Percentiles rank a stretch among this genome's conserved stretches.
Conservation (phyloP, 1,284 basidiomycete species). For the Cryptococcus jaspeensis region DNA sequence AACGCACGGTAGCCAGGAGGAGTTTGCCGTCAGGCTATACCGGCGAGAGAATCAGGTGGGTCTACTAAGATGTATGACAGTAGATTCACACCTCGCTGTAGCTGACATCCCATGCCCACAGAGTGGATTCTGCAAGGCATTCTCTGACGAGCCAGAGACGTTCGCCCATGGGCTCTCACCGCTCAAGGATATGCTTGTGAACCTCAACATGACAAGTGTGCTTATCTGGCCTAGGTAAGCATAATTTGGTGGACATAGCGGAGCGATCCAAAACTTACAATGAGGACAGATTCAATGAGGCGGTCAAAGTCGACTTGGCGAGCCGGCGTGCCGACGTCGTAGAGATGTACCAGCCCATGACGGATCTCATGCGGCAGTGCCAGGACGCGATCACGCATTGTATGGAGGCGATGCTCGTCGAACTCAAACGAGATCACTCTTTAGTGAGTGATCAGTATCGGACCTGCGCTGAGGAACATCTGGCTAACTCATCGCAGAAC, state of each 20-base stretch:
- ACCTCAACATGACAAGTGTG: constrained; percentile 81
- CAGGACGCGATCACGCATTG: constrained; percentile 92
- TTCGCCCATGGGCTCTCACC: constrained; percentile 91
- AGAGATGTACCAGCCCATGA: constrained; percentile 84
- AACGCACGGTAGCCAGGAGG: constrained; percentile 77
- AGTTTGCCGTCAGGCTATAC: constrained; percentile 85
- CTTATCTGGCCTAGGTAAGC: constrained; percentile 85
- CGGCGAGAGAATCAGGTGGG: constrained; percentile 72
- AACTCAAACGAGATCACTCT: constrained; percentile 85
- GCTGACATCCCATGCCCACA: constrained; percentile 27
- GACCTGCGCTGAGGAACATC: neutral
- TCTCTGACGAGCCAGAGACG: constrained; percentile 92
- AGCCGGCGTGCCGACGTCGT: constrained; percentile 85
- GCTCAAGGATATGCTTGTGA: constrained; percentile 86
- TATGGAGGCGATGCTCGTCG: constrained; percentile 85
- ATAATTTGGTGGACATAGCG: neutral
- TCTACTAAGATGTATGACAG: no score
- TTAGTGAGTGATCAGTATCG: constrained; percentile 57
- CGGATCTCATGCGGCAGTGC: constrained; percentile 82
- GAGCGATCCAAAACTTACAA: neutral
- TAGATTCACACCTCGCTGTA: neutral
- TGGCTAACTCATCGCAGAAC: constrained; percentile 52
- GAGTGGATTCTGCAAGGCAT: constrained; percentile 91
- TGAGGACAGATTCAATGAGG: constrained; percentile 74
- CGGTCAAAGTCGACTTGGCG: constrained; percentile 75